Evolutionary conservation across 2,329 filamentous ascomycete species (phyloP).

Genomic region (Cercospora sojina): DNA sequence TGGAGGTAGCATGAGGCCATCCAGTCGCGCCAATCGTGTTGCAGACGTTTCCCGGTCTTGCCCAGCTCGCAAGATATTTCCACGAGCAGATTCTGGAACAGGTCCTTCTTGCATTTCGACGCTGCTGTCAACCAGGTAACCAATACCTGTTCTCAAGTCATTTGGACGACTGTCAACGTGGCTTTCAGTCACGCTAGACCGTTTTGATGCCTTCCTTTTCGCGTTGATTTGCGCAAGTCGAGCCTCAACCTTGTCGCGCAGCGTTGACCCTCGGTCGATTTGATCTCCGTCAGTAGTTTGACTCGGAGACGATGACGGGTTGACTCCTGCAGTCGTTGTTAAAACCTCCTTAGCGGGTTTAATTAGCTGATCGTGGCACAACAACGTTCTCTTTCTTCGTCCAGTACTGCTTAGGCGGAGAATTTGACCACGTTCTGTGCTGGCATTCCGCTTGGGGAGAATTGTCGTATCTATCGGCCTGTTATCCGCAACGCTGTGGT

Average conservation of each 20-base stretch:
- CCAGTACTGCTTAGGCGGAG: conserved; percentile 42
- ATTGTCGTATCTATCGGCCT: neutral
- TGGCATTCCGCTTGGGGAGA: conserved; percentile 8
- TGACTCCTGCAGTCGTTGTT: neutral
- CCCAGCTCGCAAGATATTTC: neutral
- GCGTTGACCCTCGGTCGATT: conserved; percentile 16
- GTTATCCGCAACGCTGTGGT: neutral
- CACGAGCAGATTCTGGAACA: conserved; percentile 6
- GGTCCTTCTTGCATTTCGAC: conserved; percentile 7
- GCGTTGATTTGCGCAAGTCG: conserved; percentile 34
- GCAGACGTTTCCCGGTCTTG: conserved; percentile 15
- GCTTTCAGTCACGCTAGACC: neutral
- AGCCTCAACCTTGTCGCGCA: conserved; percentile 31
- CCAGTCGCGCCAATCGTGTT: conserved; percentile 23
- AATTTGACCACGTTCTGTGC: conserved; percentile 29
- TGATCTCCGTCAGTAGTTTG: neutral
- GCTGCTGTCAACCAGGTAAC: conserved; percentile 10
- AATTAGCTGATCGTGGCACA: conserved; percentile 43
- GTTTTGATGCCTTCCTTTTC: conserved; percentile 23
- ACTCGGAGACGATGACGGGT: neutral
- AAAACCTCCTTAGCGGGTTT: conserved; percentile 20
- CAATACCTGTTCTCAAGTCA: neutral
- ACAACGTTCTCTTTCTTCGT: conserved; percentile 42
- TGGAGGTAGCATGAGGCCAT: conserved; percentile 25
- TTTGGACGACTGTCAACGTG: neutral